phyloP scores from a whole-genome alignment of 495 filamentous ascomycete genomes.

The Aspergillus kassunensis region DNA sequence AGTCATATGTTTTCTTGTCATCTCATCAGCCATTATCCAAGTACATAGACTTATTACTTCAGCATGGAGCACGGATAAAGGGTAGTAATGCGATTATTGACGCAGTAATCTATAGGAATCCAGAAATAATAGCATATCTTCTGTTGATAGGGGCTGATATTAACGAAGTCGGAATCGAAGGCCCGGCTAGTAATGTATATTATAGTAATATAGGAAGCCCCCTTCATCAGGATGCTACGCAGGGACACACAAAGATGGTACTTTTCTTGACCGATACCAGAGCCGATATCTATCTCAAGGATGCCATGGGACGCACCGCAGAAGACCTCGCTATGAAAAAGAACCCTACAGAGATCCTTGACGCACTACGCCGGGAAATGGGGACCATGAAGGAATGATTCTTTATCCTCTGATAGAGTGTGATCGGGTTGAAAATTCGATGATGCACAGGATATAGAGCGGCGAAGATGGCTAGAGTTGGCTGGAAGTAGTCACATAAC shows the following conservation, averaged over 20 bases:
- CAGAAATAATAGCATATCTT: slow-evolving; percentile 1
- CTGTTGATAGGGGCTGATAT: slow-evolving; percentile 14
- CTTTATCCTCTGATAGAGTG: too few species aligned
- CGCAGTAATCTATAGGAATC: background rate
- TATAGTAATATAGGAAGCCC: slow-evolving; percentile 5
- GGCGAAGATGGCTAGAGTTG: too few species aligned
- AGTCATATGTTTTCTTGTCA: background rate
- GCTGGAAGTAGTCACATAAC: too few species aligned
- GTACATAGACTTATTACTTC: background rate
- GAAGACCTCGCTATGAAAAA: background rate
- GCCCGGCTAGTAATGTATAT: background rate
- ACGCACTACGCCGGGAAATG: background rate
- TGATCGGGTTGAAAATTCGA: too few species aligned
- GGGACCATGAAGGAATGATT: too few species aligned
- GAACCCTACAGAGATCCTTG: background rate
- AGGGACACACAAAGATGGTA: slow-evolving; percentile 3
- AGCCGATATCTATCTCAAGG: slow-evolving; percentile 2
- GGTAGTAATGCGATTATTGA: slow-evolving; percentile 1
- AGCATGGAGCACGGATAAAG: slow-evolving; percentile 1
- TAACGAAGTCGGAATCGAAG: slow-evolving; percentile 4
- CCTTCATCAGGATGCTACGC: slow-evolving; percentile 1
- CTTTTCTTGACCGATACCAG: slow-evolving; percentile 8
- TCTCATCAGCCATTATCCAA: background rate
- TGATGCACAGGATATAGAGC: too few species aligned
- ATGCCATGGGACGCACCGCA: slow-evolving; percentile 1